Evolutionary conservation across 805 yeast species (phyloP), one percentile per base, ranked within the genome.

Genomic region (Saccharomycopsis lassenensis): DNA sequence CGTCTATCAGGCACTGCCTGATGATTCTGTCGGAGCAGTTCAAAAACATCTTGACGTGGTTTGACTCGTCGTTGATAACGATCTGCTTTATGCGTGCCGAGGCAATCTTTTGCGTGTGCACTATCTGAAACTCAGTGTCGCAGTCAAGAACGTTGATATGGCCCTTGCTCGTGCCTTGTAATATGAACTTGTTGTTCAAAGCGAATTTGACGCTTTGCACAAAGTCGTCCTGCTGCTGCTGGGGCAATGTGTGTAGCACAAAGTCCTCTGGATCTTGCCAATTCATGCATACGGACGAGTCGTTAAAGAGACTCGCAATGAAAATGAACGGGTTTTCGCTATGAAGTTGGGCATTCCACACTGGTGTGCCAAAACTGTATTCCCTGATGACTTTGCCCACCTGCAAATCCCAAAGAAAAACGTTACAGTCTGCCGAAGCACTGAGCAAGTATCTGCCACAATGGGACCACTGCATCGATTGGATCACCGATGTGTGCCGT

Each of bases 121-220:
- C 54, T 7, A 69, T 54, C 17, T 59, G 50, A 3, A 49, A 36
- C 3, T n/a, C 11, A 14, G 29, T 26, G 7, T 33, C 34, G 4
- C 18, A 15, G 30, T 35, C 53, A 45, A 44, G 65, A 8, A 85
- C 63, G 42, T 75, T 75, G 10, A 87, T 47, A 68, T 74, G 69
- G 1, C 96, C 96, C 52, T 80, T 77, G 39, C 77, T 76, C 2
- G 94, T 84, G 0, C 95, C 96, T 0, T 78, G 62, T 24, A 84
- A 58, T 2, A 85, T 61, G 39, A 63, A 71, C 12, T 58, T 62
- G 2, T 78, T 86, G 34, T 63, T 50, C 2, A 69, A 69, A 24
- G 69, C 65, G 51, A 72, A 74, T 1, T 64, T 57, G 1, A 72
- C 53, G 4, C 64, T 70, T 29, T 77, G 52, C 0, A 81, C 69